These are phyloP conservation scores for Selaginella tamariscina DNA, from an alignment of 75 land plant species.

Conservation along the genomic window DNA sequence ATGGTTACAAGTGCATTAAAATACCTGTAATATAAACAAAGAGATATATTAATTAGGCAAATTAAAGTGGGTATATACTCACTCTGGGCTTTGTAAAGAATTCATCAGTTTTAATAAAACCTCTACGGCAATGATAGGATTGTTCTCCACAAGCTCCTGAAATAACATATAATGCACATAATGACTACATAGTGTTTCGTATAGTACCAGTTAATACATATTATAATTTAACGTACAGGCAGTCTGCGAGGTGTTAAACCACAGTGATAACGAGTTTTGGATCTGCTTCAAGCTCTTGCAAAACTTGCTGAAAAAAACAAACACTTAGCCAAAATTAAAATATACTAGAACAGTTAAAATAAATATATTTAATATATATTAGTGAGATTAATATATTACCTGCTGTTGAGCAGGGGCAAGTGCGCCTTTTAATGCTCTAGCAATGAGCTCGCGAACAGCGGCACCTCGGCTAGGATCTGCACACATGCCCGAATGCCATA, in stretches of 20 bases:
- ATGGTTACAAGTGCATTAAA: slow-evolving; percentile 77
- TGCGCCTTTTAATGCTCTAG: slow-evolving; percentile 73
- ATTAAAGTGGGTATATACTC: too few relatives aligned
- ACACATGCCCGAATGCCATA: slow-evolving; percentile 96
- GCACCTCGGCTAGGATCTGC: slow-evolving; percentile 88
- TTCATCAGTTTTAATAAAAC: slow-evolving; percentile 74
- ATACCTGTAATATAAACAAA: slow-evolving; percentile 43
- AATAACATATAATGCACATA: background rate
- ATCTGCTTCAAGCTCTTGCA: slow-evolving; percentile 70
- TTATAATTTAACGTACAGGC: slow-evolving; percentile 45
- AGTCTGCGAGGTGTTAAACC: slow-evolving; percentile 80
- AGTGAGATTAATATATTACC: slow-evolving; percentile 26
- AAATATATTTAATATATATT: background rate
- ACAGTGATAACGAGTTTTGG: slow-evolving; percentile 97
- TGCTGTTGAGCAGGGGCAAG: slow-evolving; percentile 79
- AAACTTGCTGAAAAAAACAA: slow-evolving; percentile 44
- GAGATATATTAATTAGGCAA: too few relatives aligned
- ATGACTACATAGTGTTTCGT: background rate
- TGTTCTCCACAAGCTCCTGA: slow-evolving; percentile 88
- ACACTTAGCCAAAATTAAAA: background rate
- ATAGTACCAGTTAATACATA: background rate
- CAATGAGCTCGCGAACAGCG: slow-evolving; percentile 74
- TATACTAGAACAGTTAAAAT: background rate
- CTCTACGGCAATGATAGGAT: slow-evolving; percentile 91
- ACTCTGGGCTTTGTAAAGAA: slow-evolving; percentile 87